A percentile compares a stretch with the other conserved stretches of the same genome.
phyloP scores from a whole-genome alignment of 2,329 filamentous ascomycete genomes.

The Scleromitrula shiraiana region DNA sequence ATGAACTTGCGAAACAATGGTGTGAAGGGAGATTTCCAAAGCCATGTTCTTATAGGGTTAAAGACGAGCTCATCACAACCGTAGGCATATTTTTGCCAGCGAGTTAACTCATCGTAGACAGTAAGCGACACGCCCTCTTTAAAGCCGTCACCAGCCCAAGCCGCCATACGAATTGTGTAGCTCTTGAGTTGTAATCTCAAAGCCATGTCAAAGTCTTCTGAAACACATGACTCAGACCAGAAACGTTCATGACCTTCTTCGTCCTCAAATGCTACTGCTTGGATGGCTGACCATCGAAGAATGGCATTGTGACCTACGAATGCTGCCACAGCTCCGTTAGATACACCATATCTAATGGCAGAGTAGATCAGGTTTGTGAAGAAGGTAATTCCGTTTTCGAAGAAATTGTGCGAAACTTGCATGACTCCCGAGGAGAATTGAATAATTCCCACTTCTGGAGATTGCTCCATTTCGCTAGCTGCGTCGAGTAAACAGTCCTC shows the following conservation, averaged over 20 bases:
- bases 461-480: slow-evolving; percentile 65
- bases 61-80: slow-evolving; percentile 65
- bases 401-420: slow-evolving; percentile 65
- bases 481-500: slow-evolving; percentile 60
- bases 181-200: slow-evolving; percentile 63
- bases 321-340: slow-evolving; percentile 58
- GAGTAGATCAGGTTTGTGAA: slow-evolving; percentile 74
- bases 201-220: slow-evolving; percentile 70
- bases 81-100: slow-evolving; percentile 68
- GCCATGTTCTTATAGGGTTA: slow-evolving; percentile 56
- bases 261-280: slow-evolving; percentile 45
- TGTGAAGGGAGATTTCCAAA: slow-evolving; percentile 54
- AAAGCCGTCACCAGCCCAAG: slow-evolving; percentile 62
- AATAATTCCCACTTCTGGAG: slow-evolving; percentile 62
- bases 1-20: slow-evolving; percentile 54
- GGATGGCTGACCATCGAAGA: slow-evolving; percentile 58
- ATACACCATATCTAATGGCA: slow-evolving; percentile 61
- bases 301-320: slow-evolving; percentile 75
- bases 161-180: slow-evolving; percentile 59
- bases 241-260: slow-evolving; percentile 50
- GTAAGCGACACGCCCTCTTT: slow-evolving; percentile 66
- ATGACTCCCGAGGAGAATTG: slow-evolving; percentile 69
- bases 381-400: slow-evolving; percentile 67
- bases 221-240: slow-evolving; percentile 70
- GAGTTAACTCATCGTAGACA: slow-evolving; percentile 62